phyloP scores from a whole-genome alignment of 176 grass and related monocot genomes.

The Poa pratensis region DNA sequence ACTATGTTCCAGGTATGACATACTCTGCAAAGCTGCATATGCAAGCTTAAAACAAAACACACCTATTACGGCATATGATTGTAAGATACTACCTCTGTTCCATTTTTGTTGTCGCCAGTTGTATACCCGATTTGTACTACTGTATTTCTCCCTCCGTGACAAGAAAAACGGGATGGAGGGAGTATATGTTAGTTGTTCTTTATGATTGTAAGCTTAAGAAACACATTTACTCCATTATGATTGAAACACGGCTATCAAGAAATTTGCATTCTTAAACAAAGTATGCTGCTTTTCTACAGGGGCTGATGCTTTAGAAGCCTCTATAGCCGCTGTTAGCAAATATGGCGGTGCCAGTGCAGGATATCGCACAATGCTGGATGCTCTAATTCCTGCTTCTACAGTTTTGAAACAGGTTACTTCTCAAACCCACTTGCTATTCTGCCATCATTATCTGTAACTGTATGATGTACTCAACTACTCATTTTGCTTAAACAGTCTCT shows the following conservation, averaged over 20 bases:
- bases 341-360: constrained; percentile 91
- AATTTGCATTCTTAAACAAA: constrained; percentile 36
- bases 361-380: constrained; percentile 97
- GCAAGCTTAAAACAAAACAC: constrained; percentile 78
- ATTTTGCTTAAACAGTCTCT: constrained; percentile 61
- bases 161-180: not conserved
- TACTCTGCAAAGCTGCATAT: constrained; percentile 98
- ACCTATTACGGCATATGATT: constrained; percentile 73
- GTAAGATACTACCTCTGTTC: constrained; percentile 53
- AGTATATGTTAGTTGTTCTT: not conserved
- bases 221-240: constrained; percentile 35
- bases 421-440: constrained; percentile 14
- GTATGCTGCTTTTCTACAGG: constrained; percentile 50
- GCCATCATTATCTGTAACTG: constrained; percentile 21
- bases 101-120: not conserved
- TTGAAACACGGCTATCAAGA: constrained; percentile 14
- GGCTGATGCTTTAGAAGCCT: constrained; percentile 83
- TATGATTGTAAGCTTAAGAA: constrained; percentile 61
- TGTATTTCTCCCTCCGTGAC: not conserved
- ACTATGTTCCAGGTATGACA: constrained; percentile 75
- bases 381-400: constrained; percentile 89
- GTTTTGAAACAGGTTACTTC: constrained; percentile 69
- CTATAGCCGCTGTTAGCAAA: constrained; percentile 89
- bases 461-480: constrained; percentile 21
- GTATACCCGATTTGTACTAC: not conserved